Evolutionary conservation across 306 rosid genomes (phyloP), one percentile per base, ranked within the genome.

Genomic region (Prosopis cineraria): DNA sequence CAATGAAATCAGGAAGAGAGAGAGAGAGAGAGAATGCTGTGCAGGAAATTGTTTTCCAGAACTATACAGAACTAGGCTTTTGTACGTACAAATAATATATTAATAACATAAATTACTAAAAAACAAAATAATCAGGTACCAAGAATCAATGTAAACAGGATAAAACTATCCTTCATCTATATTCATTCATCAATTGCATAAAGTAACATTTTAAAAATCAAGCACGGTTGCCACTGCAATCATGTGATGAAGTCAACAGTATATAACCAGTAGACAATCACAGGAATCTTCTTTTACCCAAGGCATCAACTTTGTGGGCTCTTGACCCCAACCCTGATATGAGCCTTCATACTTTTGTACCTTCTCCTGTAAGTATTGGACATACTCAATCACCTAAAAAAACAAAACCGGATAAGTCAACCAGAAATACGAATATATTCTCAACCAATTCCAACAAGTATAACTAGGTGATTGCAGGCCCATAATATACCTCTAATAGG

Each of bases 251-350:
- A 58, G 44, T 64, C 48, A 78, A 37, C 41, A 40, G 12, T 10
- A 60, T 4, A 11, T 37, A 31, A 52, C 74, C 59, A 68, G 34
- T 12, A 70, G 45, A 20, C 31, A 53, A 45, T 33, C 36, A 36
- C 64, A 66, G 37, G 45, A 70, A 50, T 65, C 53, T 78, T 58
- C 60, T 22, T 65, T 85, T 88, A 96, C 99, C 99, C 99, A 96
- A 66, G 99, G 99, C 87, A 96, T 90, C 82, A 91, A 86, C 84
- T 96, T 96, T 14, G 96, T 81, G 6, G 97, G 91, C 90, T 96
- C 97, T 19, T 91, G 82, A 83, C 85, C 85, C 98, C 98, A 96
- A 74, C 91, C 96, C 83, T 84, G 99, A 81, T 90, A 91, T 6
- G 98, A 88, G 67, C 92, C 99, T 75, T 96, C 99, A 55, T 85